These are phyloP conservation scores for Davidsoniella virescens DNA, from an alignment of 2,329 filamentous ascomycete genomes.

Conservation along the genomic window DNA sequence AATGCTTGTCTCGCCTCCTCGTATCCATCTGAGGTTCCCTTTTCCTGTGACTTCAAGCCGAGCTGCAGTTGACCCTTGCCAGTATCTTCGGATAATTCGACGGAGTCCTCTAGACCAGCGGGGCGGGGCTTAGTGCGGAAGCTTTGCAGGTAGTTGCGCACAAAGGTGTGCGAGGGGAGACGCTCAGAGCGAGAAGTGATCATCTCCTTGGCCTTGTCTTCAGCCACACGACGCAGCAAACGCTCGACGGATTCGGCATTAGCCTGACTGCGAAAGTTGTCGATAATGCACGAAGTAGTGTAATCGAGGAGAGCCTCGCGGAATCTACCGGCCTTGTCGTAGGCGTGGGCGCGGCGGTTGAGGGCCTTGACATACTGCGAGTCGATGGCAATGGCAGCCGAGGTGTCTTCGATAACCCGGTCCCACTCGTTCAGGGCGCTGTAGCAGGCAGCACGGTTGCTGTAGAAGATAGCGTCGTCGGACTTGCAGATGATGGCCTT, in stretches of 20 bases:
- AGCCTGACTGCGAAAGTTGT: conserved; percentile 82
- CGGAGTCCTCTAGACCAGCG: conserved; percentile 63
- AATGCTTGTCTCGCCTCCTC: conserved; percentile 76
- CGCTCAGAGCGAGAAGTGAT: conserved; percentile 71
- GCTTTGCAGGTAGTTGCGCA: conserved; percentile 97
- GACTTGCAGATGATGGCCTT: conserved; percentile 94
- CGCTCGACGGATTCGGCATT: conserved; percentile 84
- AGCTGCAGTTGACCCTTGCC: conserved; percentile 76
- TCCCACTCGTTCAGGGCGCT: conserved; percentile 88
- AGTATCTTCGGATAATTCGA: conserved; percentile 59
- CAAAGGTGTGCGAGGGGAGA: conserved; percentile 88
- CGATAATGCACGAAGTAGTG: conserved; percentile 97
- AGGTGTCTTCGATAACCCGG: conserved; percentile 93
- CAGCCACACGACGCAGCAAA: conserved; percentile 89
- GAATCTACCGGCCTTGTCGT: conserved; percentile 81
- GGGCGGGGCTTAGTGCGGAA: conserved; percentile 76
- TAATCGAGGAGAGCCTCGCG: conserved; percentile 94
- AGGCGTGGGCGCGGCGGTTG: conserved; percentile 90
- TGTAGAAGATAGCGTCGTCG: conserved; percentile 97
- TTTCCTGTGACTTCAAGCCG: conserved; percentile 63
- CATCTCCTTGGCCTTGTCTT: conserved; percentile 83
- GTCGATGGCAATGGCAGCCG: conserved; percentile 82
- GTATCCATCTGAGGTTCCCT: conserved; percentile 82
- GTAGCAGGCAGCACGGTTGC: conserved; percentile 93
- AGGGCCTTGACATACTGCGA: conserved; percentile 94